A percentile compares a stretch with the other conserved stretches of the same genome.
phyloP scores from a whole-genome alignment of 1,284 basidiomycete species.

The Naganishia sp. region DNA sequence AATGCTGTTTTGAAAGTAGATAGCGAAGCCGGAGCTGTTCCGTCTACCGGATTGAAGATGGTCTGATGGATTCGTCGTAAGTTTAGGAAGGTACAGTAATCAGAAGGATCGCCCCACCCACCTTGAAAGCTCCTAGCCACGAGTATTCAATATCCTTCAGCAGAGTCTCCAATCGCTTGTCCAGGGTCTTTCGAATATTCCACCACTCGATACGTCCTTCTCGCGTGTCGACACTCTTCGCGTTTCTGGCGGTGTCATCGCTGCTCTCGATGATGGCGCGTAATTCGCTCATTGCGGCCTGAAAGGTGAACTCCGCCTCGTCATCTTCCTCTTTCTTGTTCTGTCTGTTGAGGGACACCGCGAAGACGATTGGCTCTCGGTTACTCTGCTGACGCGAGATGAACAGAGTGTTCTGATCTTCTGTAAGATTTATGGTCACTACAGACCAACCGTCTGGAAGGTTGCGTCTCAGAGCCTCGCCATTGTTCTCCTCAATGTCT shows the following conservation, averaged over 20 bases:
- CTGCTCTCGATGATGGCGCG: conserved; percentile 73
- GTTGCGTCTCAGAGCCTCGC: conserved; percentile 34
- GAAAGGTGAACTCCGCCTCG: conserved; percentile 70
- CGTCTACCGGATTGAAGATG: conserved; percentile 64
- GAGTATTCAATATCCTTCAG: conserved; percentile 86
- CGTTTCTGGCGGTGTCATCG: conserved; percentile 73
- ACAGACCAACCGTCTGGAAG: conserved; percentile 79
- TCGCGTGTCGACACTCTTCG: conserved; percentile 61
- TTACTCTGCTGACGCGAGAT: conserved; percentile 73
- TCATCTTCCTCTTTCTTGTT: conserved; percentile 79
- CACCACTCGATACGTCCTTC: conserved; percentile 72
- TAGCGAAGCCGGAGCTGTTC: conserved; percentile 58
- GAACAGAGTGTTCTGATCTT: conserved; percentile 80
- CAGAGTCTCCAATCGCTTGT: conserved; percentile 72
- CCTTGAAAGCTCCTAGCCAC: conserved; percentile 98
- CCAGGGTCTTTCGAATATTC: conserved; percentile 73
- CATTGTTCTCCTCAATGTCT: conserved; percentile 3
- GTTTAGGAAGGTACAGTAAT: conserved; percentile 8
- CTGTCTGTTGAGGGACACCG: conserved; percentile 76
- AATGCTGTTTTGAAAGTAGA: conserved; percentile 65
- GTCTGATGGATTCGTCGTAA: conserved; percentile 58
- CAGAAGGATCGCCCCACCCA: conserved; percentile 46
- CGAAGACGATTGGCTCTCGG: conserved; percentile 73
- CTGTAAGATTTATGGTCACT: conserved; percentile 77
- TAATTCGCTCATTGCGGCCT: conserved; percentile 72